Evolutionary conservation across 1,284 basidiomycete genomes (phyloP).

Genomic region (Vanrija sp.): DNA sequence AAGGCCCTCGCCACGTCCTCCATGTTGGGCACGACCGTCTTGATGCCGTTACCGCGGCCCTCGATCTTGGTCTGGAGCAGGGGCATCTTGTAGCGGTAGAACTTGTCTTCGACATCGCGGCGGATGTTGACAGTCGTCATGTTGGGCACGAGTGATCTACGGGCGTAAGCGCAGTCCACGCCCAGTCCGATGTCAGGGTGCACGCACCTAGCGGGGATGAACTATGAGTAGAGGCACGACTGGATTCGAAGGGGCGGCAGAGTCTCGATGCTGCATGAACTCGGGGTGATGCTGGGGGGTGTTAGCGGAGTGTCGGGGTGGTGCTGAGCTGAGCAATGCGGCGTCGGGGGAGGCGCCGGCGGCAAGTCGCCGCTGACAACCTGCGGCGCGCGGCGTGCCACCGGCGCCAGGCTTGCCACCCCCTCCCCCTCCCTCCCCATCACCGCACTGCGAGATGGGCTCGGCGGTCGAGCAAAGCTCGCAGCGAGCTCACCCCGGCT

Average conservation of each 20-base stretch:
- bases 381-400: too few relatives aligned
- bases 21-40: conserved; percentile 98
- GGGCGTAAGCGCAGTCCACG: conserved; percentile 1
- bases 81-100: conserved; percentile 72
- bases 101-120: conserved; percentile 85
- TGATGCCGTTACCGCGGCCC: conserved; percentile 99
- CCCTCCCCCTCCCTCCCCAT: background rate
- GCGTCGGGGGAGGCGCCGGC: too few relatives aligned
- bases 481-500: too few relatives aligned
- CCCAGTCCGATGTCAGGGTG: background rate
- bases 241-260: conserved; percentile 1
- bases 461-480: too few relatives aligned
- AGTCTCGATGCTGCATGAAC: conserved; percentile 24
- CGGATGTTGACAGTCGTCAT: conserved; percentile 96
- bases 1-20: conserved; percentile 94
- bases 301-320: too few relatives aligned
- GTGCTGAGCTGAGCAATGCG: too few relatives aligned
- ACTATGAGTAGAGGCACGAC: conserved; percentile 7
- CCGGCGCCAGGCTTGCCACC: too few relatives aligned
- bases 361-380: too few relatives aligned
- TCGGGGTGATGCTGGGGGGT: conserved; percentile 12
- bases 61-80: conserved; percentile 93
- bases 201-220: conserved; percentile 19
- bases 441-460: too few relatives aligned
- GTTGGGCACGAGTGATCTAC: conserved; percentile 45